These are phyloP conservation scores for Trichophyton rubrum DNA, from an alignment of 2,329 filamentous ascomycete genomes.

Conservation along the genomic window DNA sequence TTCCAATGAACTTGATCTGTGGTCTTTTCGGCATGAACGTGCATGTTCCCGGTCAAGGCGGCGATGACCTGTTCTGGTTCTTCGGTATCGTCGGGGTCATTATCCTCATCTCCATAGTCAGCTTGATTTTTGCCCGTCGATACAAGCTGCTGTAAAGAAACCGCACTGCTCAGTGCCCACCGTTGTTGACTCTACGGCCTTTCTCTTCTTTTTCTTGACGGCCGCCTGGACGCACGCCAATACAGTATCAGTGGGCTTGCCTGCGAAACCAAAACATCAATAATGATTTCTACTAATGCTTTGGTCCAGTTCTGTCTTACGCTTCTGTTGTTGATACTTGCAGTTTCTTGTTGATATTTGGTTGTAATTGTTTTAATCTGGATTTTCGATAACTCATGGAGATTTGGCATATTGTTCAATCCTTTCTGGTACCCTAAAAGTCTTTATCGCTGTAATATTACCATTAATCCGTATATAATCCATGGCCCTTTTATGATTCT, in stretches of 20 bases:
- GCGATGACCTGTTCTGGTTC: constrained; percentile 33
- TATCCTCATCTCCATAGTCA: constrained; percentile 28
- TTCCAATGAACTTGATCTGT: constrained; percentile 86
- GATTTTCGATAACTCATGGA: background rate
- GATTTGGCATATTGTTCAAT: background rate
- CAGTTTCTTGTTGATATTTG: background rate
- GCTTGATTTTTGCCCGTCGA: constrained; percentile 29
- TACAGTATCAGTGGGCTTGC: background rate
- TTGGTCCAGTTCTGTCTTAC: background rate
- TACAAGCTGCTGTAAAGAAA: constrained; percentile 29
- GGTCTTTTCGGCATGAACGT: constrained; percentile 44
- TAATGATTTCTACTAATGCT: background rate
- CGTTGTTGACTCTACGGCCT: background rate
- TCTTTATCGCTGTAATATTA: background rate
- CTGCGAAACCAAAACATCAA: background rate
- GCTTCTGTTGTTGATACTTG: background rate
- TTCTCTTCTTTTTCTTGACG: background rate
- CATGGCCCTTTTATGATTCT: background rate
- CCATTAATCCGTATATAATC: background rate
- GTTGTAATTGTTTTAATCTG: background rate
- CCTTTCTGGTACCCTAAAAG: background rate
- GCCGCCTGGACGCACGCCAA: background rate
- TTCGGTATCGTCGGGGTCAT: constrained; percentile 39
- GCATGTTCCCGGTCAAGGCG: constrained; percentile 31
- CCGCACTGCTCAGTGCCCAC: background rate